Conservation (phyloP, 2,329 filamentous ascomycete genomes). For the Xylaria sp. region DNA sequence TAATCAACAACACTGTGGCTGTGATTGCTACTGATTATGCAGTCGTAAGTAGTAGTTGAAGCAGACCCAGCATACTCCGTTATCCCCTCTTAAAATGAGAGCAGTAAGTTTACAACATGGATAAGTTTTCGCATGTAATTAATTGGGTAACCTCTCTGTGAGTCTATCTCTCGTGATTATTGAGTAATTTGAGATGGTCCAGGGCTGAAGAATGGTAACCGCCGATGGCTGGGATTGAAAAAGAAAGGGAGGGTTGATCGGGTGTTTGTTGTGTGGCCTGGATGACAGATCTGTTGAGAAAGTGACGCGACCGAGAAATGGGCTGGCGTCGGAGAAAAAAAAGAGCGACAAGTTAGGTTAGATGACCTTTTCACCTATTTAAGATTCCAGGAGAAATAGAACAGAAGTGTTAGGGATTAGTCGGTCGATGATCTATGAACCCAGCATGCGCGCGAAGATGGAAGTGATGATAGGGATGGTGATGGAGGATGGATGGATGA, state of each 20-base stretch:
- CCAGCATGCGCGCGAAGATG: slow-evolving; percentile 2
- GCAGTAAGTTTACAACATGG: slow-evolving; percentile 48
- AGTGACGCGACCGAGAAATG: slow-evolving; percentile 31
- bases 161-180: slow-evolving; percentile 41
- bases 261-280: slow-evolving; percentile 16
- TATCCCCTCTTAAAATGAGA: slow-evolving; percentile 49
- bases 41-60: slow-evolving; percentile 38
- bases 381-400: slow-evolving; percentile 5
- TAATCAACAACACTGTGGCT: slow-evolving; percentile 39
- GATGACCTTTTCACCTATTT: slow-evolving; percentile 27
- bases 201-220: slow-evolving; percentile 12
- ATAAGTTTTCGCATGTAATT: slow-evolving; percentile 38
- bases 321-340: slow-evolving; percentile 28
- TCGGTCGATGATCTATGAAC: slow-evolving; percentile 5
- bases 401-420: slow-evolving; percentile 24
- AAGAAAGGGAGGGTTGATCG: slow-evolving; percentile 20
- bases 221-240: slow-evolving; percentile 20
- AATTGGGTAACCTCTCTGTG: slow-evolving; percentile 34
- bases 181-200: slow-evolving; percentile 34
- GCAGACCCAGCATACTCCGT: slow-evolving; percentile 39
- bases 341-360: slow-evolving; percentile 30
- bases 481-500: slow-evolving; percentile 1
- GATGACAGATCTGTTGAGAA: slow-evolving; percentile 16
- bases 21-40: slow-evolving; percentile 40
- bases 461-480: not conserved